phyloP scores from a whole-genome alignment of 2,329 filamentous ascomycete genomes.

The Coniochaeta hoffmannii region DNA sequence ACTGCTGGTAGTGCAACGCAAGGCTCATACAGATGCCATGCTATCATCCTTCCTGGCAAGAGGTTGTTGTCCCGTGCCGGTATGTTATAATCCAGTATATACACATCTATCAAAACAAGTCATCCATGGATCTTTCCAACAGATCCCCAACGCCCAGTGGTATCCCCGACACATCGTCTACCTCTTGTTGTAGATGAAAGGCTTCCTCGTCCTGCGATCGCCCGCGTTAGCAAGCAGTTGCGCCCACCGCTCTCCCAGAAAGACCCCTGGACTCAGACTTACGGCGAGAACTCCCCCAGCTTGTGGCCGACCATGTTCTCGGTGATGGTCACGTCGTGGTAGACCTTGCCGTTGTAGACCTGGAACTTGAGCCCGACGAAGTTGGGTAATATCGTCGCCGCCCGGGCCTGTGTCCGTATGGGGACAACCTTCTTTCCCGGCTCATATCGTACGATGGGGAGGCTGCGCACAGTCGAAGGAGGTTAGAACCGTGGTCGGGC shows the following conservation, averaged over 20 bases:
- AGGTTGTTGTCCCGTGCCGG: background rate
- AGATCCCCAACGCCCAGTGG: background rate
- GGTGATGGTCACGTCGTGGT: slow-evolving; percentile 74
- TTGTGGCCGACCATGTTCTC: slow-evolving; percentile 97
- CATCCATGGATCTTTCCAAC: too few species aligned
- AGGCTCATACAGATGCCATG: too few species aligned
- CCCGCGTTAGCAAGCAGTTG: background rate
- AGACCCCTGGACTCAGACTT: slow-evolving; percentile 38
- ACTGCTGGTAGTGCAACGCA: too few species aligned
- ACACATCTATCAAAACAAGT: background rate
- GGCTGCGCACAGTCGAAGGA: slow-evolving; percentile 27
- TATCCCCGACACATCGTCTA: slow-evolving; percentile 9
- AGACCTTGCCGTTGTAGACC: slow-evolving; percentile 86
- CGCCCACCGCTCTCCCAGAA: background rate
- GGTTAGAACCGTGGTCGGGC: slow-evolving; percentile 6
- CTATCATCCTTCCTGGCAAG: background rate
- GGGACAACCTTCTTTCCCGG: slow-evolving; percentile 58
- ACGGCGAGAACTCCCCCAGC: slow-evolving; percentile 86
- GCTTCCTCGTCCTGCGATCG: slow-evolving; percentile 44
- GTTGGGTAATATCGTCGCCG: slow-evolving; percentile 83
- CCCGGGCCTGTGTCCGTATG: slow-evolving; percentile 79
- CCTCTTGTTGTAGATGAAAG: slow-evolving; percentile 44
- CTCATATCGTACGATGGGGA: slow-evolving; percentile 56
- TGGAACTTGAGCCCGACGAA: slow-evolving; percentile 88
- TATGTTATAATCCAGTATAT: background rate